Base-by-base conservation (phyloP, 495 filamentous ascomycete species). In the Immersiella caudata region DNA sequence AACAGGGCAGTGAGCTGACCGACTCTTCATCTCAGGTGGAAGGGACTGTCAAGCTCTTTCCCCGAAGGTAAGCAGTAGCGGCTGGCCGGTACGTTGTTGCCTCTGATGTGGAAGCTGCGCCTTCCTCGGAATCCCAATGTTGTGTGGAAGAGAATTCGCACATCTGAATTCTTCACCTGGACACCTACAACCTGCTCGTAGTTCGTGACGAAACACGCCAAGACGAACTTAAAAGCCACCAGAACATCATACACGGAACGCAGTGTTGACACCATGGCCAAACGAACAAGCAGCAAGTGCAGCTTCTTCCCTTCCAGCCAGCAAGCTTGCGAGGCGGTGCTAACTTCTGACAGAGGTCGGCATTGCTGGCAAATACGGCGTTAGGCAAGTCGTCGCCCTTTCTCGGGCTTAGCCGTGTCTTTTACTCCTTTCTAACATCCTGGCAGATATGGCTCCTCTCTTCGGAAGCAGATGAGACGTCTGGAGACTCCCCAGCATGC, bases 391-490 rank as follows among this genome's bases (percentile, higher is more conserved):
- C 8, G 1, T 22, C 14, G 21, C 4, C 49, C 1, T 6, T 22
- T 4, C 1, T 0, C 0, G 16, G 16, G 18, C 21, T 18, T 52
- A 5, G n/a, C 21, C 25, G 1, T 22, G 25, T 21, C 1, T 40
- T 25, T 21, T 6, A 22, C 18, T 58, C 20, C n/a, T 11, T 22
- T 36, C 26, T 60, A 18, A 60, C 26, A 55, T 55, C 9, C n/a
- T 3, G 16, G 6, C n/a, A 67, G 93, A 88, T 97, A 97, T 81
- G 94, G 94, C 87, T 92, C 94, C 78, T 97, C 93, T 71, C 90
- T 96, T 80, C 92, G 94, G 84, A 97, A 97, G 86, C 93, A 97
- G 82, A 88, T 96, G 78, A 97, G 97, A 90, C 94, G 95, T 86
- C 93, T 96, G 87, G 94, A 97, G 88, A 89, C 94, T 78, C 86